Evolutionary conservation across 73 alveolate species (phyloP).

Genomic region (Stentor coeruleus): DNA sequence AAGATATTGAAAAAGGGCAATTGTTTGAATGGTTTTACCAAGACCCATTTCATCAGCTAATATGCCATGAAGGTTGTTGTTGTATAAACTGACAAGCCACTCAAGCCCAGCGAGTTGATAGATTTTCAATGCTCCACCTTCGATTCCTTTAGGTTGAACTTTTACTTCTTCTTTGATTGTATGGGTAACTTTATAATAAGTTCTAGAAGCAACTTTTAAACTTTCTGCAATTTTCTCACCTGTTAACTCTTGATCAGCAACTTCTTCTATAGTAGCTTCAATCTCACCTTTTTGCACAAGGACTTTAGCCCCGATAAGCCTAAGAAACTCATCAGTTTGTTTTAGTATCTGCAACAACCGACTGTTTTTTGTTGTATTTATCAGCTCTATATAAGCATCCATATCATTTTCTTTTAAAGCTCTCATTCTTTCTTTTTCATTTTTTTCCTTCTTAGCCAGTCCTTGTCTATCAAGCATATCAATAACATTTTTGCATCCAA

Average conservation of each 20-base stretch:
- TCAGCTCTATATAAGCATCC: constrained; percentile 81
- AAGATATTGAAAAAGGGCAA: constrained; percentile 84
- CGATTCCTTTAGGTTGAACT: constrained; percentile 80
- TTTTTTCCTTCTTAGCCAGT: constrained; percentile 59
- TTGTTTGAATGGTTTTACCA: constrained; percentile 97
- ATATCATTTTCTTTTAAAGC: constrained; percentile 85
- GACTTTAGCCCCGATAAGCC: constrained; percentile 94
- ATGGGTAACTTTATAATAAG: constrained; percentile 92
- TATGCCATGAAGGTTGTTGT: constrained; percentile 93
- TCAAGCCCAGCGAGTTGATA: constrained; percentile 87
- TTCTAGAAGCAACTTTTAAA: constrained; percentile 54
- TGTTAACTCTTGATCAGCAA: constrained; percentile 44
- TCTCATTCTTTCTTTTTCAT: constrained; percentile 79
- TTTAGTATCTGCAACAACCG: constrained; percentile 90
- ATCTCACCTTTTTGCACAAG: constrained; percentile 81
- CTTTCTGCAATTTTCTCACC: constrained; percentile 52
- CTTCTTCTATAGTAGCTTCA: constrained; percentile 6
- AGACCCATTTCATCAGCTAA: constrained; percentile 99
- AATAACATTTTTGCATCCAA: constrained; percentile 66
- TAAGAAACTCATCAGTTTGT: constrained; percentile 90
- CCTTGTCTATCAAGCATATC: constrained; percentile 85
- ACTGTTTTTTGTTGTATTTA: constrained; percentile 85
- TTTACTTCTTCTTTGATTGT: constrained; percentile 88
- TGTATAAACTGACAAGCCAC: constrained; percentile 95
- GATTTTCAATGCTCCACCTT: constrained; percentile 77